A percentile compares a stretch with the other conserved stretches of the same genome.
Conservation (phyloP, 179 eudicot species). For the Spinacia oleracea region DNA sequence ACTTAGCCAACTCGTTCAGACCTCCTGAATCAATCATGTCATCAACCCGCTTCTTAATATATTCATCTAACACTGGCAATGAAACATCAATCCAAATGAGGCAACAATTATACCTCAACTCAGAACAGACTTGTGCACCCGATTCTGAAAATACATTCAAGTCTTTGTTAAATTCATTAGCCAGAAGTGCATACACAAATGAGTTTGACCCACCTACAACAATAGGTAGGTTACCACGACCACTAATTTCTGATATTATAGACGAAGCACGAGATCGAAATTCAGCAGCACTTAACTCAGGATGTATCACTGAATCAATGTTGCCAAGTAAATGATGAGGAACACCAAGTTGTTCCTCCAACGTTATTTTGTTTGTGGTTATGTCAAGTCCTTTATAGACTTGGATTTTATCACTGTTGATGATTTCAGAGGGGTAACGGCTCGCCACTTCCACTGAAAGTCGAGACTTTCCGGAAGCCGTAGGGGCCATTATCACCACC, state of each 20-base stretch:
- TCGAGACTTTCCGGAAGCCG: background rate
- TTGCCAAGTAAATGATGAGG: background rate
- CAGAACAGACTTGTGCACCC: background rate
- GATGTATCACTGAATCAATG: background rate
- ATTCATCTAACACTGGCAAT: background rate
- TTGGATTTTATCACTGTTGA: background rate
- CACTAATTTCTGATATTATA: background rate
- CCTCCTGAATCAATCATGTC: background rate
- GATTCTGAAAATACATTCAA: background rate
- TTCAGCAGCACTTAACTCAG: background rate
- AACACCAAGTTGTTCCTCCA: background rate
- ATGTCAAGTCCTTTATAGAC: background rate
- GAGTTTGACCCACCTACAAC: background rate
- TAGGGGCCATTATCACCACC: background rate
- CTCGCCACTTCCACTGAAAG: background rate
- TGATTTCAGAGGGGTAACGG: background rate
- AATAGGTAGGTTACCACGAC: background rate
- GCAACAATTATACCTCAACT: background rate
- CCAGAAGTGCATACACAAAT: background rate
- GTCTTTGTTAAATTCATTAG: background rate
- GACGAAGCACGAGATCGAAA: background rate
- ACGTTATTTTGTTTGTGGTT: background rate
- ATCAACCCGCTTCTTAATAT: background rate
- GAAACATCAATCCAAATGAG: background rate
- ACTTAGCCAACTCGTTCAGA: background rate